Base-by-base conservation (phyloP, 257 asterid genomes). In the Nicotiana tabacum region DNA sequence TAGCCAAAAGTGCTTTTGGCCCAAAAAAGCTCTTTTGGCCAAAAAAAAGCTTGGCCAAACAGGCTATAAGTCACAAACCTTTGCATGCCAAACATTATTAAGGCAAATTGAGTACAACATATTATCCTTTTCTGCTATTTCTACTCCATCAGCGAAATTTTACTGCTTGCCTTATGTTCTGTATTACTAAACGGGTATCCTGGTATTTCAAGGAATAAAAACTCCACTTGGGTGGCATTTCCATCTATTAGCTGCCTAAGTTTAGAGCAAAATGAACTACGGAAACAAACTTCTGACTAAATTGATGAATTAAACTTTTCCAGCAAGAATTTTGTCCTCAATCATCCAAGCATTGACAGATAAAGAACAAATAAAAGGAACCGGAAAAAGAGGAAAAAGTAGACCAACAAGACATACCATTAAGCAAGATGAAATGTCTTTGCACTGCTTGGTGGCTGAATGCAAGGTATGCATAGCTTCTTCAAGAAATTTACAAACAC, bases 401-500 rank as follows among this genome's bases (percentile, higher is more conserved):
- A 21, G 43, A n/a, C 27, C 35, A 32, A 37, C 57, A n/a, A 64
- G 37, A 43, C 85, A 29, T 89, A 93, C 97, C 88, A 62, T 82
- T 67, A 93, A 53, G 30, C 82, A 87, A 16, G 94, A 82, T 3
- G 94, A 86, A 83, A 90, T 68, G 77, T 89, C 91, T 78, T 85
- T 93, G 90, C 91, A 86, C 65, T 89, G 90, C 80, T 85, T 84
- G 85, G 85, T 80, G 60, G 83, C 77, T 0, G 83, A 82, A 69
- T 86, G 83, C 82, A 86, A 81, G 24, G 83, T 61, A 18, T 39
- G 70, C 66, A 85, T 67, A 78, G 97, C 93, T 87, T 92, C 93
- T 65, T 85, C 87, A 39, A 93, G 85, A 82, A 88, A 83, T 35
- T 91, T 92, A 81, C 83, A 74, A 53, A 92, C 88, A 17, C 97